Conservation (phyloP, 164 flowering plant species). For the Piper betle region DNA sequence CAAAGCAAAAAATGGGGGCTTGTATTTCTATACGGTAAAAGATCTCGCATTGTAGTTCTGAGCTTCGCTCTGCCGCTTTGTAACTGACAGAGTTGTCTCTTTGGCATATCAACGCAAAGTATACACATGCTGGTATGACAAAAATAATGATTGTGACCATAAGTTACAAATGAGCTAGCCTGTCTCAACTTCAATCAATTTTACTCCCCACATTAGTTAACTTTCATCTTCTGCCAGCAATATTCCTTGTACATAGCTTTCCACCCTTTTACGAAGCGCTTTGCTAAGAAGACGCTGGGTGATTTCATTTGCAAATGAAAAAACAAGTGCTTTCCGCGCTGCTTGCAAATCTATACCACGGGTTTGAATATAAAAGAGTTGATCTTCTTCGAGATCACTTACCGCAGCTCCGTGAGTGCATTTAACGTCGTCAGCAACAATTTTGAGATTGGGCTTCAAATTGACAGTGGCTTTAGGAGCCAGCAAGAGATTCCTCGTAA, state of each 20-base stretch:
- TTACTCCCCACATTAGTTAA: neutral
- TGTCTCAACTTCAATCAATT: too few relatives aligned
- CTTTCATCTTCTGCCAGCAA: slow-evolving; percentile 22
- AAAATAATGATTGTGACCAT: too few relatives aligned
- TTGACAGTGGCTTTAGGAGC: slow-evolving; percentile 82
- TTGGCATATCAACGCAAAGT: too few relatives aligned
- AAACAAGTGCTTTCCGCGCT: slow-evolving; percentile 66
- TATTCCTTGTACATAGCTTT: slow-evolving; percentile 33
- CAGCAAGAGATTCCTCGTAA: slow-evolving; percentile 81
- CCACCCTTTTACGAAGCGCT: slow-evolving; percentile 34
- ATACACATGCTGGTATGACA: too few relatives aligned
- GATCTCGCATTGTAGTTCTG: too few relatives aligned
- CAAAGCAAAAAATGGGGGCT: too few relatives aligned
- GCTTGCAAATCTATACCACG: slow-evolving; percentile 63
- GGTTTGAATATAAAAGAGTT: slow-evolving; percentile 72
- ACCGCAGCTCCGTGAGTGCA: slow-evolving; percentile 98
- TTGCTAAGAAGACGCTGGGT: slow-evolving; percentile 35
- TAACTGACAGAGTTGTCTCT: too few relatives aligned
- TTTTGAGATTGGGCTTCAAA: slow-evolving; percentile 85
- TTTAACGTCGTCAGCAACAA: slow-evolving; percentile 83
- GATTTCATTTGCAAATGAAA: slow-evolving; percentile 87
- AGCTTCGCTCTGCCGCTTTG: too few relatives aligned
- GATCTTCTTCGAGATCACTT: slow-evolving; percentile 77
- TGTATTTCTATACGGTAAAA: too few relatives aligned
- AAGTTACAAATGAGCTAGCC: too few relatives aligned